Conservation (phyloP, 176 grass and related monocot genomes). For the Zoysia pacifica region DNA sequence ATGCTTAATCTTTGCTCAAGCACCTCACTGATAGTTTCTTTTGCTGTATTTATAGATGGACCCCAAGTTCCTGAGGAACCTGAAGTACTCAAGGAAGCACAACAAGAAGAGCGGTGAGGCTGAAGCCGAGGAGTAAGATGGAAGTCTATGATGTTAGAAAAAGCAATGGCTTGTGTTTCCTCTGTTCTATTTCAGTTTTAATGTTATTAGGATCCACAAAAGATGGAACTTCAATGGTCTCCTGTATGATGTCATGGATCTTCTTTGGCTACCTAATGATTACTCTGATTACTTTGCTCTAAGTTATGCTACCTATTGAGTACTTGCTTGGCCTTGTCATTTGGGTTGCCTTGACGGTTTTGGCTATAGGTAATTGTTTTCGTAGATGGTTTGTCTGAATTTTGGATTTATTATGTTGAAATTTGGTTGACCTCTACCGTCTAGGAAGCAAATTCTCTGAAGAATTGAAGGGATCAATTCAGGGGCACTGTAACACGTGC, state of each 20-base stretch:
- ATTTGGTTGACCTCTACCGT: no score
- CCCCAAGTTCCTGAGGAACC: conserved; percentile 71
- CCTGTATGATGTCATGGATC: conserved; percentile 5
- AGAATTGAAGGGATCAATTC: no score
- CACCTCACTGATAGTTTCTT: neutral
- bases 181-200: neutral
- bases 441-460: no score
- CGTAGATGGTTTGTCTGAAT: no score
- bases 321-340: neutral
- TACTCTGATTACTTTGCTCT: neutral
- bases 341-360: no score
- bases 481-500: no score
- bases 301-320: neutral
- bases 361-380: no score
- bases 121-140: conserved; percentile 39
- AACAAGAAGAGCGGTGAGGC: conserved; percentile 55
- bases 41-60: conserved; percentile 49
- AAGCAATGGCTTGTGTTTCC: neutral
- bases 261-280: neutral
- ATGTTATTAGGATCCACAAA: conserved; percentile 12
- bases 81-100: conserved; percentile 69
- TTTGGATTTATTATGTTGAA: no score
- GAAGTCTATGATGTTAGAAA: neutral
- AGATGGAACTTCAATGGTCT: conserved; percentile 18
- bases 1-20: neutral